Conservation (phyloP, 257 asterid genomes). For the Solanum bulbocastanum region DNA sequence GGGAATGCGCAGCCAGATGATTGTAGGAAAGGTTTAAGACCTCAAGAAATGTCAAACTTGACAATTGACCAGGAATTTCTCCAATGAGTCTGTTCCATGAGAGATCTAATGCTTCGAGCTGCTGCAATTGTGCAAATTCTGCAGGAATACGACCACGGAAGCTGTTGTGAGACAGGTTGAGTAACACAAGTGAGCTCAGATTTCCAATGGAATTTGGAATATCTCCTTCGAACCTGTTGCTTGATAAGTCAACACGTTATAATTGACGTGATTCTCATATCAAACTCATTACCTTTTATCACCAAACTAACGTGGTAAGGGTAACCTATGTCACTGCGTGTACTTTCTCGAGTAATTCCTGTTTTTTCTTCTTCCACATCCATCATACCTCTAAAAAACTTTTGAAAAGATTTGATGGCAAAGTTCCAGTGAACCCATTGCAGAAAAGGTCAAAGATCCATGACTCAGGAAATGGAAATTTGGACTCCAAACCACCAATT, state of each 20-base stretch:
- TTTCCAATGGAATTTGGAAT: neutral
- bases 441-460: no score
- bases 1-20: neutral
- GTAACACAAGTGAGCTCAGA: neutral
- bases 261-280: neutral
- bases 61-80: neutral
- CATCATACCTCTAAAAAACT: no score
- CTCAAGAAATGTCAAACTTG: neutral
- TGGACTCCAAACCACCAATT: no score
- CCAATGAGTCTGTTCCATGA: neutral
- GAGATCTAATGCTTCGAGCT: neutral
- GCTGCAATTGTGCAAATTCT: neutral
- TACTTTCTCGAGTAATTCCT: no score
- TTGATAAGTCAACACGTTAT: neutral
- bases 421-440: no score
- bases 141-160: neutral
- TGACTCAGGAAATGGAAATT: no score
- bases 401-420: no score
- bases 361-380: no score
- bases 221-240: neutral
- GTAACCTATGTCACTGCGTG: rapidly evolving
- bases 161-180: neutral
- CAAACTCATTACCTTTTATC: neutral
- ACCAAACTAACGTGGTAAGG: neutral
- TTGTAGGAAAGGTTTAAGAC: neutral